A percentile compares a stretch with the other conserved stretches of the same genome.
phyloP scores from a whole-genome alignment of 1,139 yeast species.

The Pichia sp. region DNA sequence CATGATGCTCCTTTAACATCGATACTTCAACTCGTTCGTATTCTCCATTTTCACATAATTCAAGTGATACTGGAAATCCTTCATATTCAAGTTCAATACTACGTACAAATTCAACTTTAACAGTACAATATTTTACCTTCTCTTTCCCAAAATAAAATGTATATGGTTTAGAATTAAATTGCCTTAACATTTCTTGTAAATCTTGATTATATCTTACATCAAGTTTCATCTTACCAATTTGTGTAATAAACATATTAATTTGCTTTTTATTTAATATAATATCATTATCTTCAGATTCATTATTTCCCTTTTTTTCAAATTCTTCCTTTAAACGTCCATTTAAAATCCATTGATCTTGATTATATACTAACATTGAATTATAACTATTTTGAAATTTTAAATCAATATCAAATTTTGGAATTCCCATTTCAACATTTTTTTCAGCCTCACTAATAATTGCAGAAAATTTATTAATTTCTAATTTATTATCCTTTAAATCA shows the following conservation, averaged over 20 bases:
- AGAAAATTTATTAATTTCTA: constrained; percentile 19
- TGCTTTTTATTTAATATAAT: constrained; percentile 6
- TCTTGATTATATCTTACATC: constrained; percentile 12
- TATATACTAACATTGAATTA: constrained; percentile 23
- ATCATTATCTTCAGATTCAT: constrained; percentile 2
- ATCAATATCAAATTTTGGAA: constrained; percentile 22
- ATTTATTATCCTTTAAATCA: constrained; percentile 33
- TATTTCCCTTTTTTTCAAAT: constrained; percentile 4
- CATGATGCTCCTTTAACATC: constrained; percentile 17
- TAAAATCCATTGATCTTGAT: constrained; percentile 16
- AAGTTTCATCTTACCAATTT: constrained; percentile 11
- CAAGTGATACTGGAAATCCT: constrained; percentile 23
- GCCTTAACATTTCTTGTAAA: constrained; percentile 5
- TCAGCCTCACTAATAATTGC: constrained; percentile 24
- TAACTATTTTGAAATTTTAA: constrained; percentile 25
- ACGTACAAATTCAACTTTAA: constrained; percentile 28
- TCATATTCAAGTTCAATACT: constrained; percentile 36
- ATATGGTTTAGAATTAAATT: constrained; percentile 13
- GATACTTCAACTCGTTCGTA: constrained; percentile 24
- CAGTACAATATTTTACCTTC: constrained; percentile 11
- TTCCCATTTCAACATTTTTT: constrained; percentile 19
- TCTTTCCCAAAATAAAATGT: constrained; percentile 5
- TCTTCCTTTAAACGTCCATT: constrained; percentile 9
- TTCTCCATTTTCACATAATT: constrained; percentile 22
- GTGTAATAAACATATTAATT: constrained; percentile 12